phyloP scores from a whole-genome alignment of 78 protist genomes.

The Guillardia theta region DNA sequence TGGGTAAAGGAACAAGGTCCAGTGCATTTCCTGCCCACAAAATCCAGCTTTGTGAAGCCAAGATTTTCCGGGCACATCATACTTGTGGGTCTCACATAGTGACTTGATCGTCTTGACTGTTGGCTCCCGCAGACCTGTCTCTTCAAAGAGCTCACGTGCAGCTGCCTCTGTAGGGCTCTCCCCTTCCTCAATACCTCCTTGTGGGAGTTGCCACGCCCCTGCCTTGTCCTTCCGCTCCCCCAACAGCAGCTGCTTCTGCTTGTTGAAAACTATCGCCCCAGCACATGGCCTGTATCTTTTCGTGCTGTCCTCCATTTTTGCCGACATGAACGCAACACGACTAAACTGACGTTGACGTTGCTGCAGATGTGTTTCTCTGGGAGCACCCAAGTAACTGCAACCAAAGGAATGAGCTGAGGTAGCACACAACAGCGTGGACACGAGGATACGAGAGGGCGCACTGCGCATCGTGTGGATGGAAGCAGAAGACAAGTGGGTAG shows the following conservation, averaged over 20 bases:
- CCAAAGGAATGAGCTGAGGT: too few species aligned
- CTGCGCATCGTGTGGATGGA: too few species aligned
- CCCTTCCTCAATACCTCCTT: conserved; percentile 37
- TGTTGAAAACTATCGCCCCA: conserved; percentile 20
- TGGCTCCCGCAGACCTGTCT: not conserved
- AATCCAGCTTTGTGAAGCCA: conserved; percentile 19
- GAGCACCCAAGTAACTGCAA: too few species aligned
- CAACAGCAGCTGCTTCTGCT: not conserved
- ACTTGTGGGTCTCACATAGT: not conserved
- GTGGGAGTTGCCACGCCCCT: conserved; percentile 35
- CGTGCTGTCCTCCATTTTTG: too few species aligned
- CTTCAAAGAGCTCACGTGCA: conserved; percentile 26
- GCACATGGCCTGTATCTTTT: conserved; percentile 16
- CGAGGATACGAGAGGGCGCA: too few species aligned
- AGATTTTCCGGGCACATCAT: not conserved
- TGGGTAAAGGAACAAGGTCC: not conserved
- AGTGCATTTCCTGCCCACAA: conserved; percentile 31
- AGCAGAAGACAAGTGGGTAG: too few species aligned
- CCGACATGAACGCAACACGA: too few species aligned
- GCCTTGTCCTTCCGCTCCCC: not conserved
- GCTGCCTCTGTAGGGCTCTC: not conserved
- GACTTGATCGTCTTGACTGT: not conserved
- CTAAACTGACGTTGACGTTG: too few species aligned
- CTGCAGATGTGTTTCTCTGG: too few species aligned
- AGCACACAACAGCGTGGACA: too few species aligned